A percentile compares a stretch with the other conserved stretches of the same genome.
Conservation (phyloP, 2,329 filamentous ascomycete species). For the Clonostachys rosea region DNA sequence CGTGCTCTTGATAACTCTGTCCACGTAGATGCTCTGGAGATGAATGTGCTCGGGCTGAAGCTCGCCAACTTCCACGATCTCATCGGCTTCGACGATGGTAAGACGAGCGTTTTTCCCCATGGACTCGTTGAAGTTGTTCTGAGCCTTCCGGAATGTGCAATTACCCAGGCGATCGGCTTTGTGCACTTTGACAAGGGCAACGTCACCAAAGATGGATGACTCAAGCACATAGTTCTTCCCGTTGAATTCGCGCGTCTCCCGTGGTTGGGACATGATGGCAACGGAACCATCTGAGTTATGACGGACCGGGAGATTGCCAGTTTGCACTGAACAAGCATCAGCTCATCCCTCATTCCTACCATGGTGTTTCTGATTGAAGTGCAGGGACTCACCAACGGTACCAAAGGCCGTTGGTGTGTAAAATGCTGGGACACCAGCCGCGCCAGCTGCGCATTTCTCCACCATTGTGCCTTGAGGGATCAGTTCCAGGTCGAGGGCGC, state of each 20-base stretch:
- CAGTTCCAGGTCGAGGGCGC: conserved; percentile 70
- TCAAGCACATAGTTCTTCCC: conserved; percentile 75
- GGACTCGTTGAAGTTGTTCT: not conserved
- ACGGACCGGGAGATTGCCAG: conserved; percentile 62
- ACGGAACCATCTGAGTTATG: too few relatives aligned
- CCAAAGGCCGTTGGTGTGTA: conserved; percentile 65
- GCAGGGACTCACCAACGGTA: too few relatives aligned
- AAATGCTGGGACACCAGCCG: conserved; percentile 75
- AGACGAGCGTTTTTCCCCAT: conserved; percentile 78
- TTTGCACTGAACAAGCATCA: conserved; percentile 36
- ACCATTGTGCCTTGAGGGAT: conserved; percentile 73
- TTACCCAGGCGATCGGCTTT: conserved; percentile 76
- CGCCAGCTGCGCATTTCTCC: conserved; percentile 67
- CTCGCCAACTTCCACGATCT: conserved; percentile 71
- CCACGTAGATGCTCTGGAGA: conserved; percentile 77
- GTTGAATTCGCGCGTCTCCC: conserved; percentile 60
- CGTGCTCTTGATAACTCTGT: conserved; percentile 73
- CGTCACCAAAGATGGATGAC: conserved; percentile 69
- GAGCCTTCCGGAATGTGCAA: conserved; percentile 63
- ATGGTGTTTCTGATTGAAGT: conserved; percentile 44
- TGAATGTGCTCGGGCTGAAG: conserved; percentile 73
- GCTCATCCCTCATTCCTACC: conserved; percentile 3
- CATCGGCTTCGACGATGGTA: conserved; percentile 80
- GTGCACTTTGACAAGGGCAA: conserved; percentile 72
- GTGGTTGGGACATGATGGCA: conserved; percentile 49